phyloP scores from a whole-genome alignment of 129 eudicot genomes.

The Lactuca saligna region DNA sequence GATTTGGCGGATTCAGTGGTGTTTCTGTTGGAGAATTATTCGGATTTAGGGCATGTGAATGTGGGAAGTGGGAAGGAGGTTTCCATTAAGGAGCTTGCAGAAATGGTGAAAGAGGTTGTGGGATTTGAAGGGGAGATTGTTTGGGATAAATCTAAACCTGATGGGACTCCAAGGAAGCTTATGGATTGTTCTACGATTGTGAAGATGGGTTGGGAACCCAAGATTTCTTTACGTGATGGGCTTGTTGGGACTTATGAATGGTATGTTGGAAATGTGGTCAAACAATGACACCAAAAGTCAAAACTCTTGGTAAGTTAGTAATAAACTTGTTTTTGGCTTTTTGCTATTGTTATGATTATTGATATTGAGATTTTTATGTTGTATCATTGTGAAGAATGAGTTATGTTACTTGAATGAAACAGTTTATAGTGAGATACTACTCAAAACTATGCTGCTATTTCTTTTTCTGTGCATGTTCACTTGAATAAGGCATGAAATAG shows the following conservation, averaged over 20 bases:
- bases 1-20: conserved; percentile 88
- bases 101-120: conserved; percentile 89
- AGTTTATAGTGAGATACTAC: too few species aligned
- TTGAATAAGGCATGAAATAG: too few species aligned
- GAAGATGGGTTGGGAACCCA: conserved; percentile 79
- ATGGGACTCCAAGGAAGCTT: conserved; percentile 98
- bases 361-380: neutral
- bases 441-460: too few species aligned
- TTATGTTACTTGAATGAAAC: neutral
- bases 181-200: conserved; percentile 83
- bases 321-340: neutral
- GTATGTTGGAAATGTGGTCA: conserved; percentile 68
- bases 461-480: too few species aligned
- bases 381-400: neutral
- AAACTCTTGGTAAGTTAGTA: neutral
- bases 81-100: conserved; percentile 83
- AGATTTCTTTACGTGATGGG: conserved; percentile 78
- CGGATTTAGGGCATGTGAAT: conserved; percentile 87
- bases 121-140: conserved; percentile 81
- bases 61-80: conserved; percentile 99
- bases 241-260: conserved; percentile 84
- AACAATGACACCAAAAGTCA: conserved; percentile 32
- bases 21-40: conserved; percentile 74
- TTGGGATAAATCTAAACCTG: conserved; percentile 86
- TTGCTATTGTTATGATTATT: neutral